Base-by-base conservation (phyloP, 768 basidiomycete species). In the Gloeopeniophorella convolvens region DNA sequence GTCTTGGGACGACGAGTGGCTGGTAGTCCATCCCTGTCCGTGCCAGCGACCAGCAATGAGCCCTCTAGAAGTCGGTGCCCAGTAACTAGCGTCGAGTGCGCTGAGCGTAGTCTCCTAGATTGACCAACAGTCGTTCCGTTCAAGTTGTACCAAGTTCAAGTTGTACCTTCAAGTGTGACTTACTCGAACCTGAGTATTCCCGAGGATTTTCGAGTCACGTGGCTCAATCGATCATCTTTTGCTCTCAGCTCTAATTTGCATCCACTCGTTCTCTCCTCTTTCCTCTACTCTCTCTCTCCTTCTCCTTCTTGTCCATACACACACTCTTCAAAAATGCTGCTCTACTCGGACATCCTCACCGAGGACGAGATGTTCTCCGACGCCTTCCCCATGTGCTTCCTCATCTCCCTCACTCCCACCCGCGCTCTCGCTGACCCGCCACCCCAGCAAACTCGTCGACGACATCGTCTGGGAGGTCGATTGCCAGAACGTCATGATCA, bases 321-420 rank as follows among this genome's bases (percentile, higher is more conserved):
- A 36, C 34, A 54, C 41, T 32, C 23, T 41, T 34, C 46, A 58
- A 70, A 54, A 51, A 89, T 92, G 90, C 66, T 89, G 68, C 69
- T 92, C 61, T 92, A 80, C 72, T 33, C 54, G 23, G 89, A 92
- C 67, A 65, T 87, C 51, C n/a, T 96, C 50, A 67, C 80, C 42
- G 79, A 68, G 37, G 91, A 95, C 63, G 94, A 97, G 74, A 86
- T 97, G 78, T 80, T 89, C 77, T 92, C 91, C 23, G 92, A 95
- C 73, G 92, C 92, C 58, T 97, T 85, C 75, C 82, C 83, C 16
- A 15, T 85, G 92, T 94, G 60, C 54, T 84, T 73, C 26, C 13
- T 26, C 52, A 8, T 34, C 28, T 21, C 13, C 15, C 39, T 23
- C 34, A 12, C 16, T 35, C 31, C 41, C 32, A 20, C 33, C 26